phyloP scores from a whole-genome alignment of 2,329 filamentous ascomycete genomes.

The Fusarium nygamai region DNA sequence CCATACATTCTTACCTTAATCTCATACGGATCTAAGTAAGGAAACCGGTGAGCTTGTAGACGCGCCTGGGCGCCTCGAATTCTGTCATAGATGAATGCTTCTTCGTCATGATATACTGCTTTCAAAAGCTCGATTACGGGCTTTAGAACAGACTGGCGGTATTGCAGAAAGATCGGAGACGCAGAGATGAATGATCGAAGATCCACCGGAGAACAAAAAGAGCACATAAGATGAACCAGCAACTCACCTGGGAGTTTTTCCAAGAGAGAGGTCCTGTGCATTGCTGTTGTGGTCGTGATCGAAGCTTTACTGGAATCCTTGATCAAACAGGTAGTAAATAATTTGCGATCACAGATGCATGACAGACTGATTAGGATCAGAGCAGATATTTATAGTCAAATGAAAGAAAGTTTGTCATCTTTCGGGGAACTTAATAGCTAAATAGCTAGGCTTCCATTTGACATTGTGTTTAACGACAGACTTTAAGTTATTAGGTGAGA shows the following conservation, averaged over 20 bases:
- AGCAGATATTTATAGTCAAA: not conserved
- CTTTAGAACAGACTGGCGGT: not conserved
- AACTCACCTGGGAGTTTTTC: not conserved
- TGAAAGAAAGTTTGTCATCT: too few species aligned
- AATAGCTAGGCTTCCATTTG: not conserved
- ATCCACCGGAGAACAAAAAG: not conserved
- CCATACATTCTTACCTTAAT: not conserved
- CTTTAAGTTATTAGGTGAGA: too few species aligned
- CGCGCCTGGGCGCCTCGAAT: not conserved
- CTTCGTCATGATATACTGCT: not conserved
- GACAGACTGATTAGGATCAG: too few species aligned
- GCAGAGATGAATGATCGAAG: not conserved
- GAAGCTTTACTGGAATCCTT: not conserved
- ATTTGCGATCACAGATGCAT: not conserved
- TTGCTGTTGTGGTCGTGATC: not conserved
- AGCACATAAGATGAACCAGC: not conserved
- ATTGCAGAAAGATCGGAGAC: not conserved
- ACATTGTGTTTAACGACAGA: accelerated
- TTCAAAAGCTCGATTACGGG: not conserved
- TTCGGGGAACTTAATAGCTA: not conserved
- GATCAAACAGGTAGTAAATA: not conserved
- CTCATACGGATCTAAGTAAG: not conserved
- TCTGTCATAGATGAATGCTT: accelerated
- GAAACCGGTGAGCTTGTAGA: not conserved
- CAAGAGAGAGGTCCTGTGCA: too few species aligned